These are phyloP conservation scores for Wallacemonas sp. DNA, from an alignment of 208 protist species.

Conservation along the genomic window DNA sequence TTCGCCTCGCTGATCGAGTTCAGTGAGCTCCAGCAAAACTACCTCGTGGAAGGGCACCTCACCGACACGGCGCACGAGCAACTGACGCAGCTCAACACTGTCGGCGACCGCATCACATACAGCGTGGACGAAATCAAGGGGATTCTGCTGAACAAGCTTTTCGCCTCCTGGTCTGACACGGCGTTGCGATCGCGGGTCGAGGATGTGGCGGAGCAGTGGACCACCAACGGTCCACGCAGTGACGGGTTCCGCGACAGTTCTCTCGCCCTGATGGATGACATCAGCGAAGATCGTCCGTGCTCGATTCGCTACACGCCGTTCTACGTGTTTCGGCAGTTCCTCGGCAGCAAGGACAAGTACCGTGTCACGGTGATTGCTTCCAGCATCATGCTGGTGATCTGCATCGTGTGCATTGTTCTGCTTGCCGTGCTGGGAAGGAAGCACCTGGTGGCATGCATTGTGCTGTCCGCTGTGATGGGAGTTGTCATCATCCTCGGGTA, in stretches of 20 bases:
- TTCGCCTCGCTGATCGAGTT: constrained; percentile 62
- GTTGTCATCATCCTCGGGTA: constrained; percentile 32
- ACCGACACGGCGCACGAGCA: constrained; percentile 12
- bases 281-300: constrained; percentile 47
- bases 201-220: constrained; percentile 48
- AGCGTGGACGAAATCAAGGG: constrained; percentile 47
- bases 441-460: constrained; percentile 25
- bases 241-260: constrained; percentile 51
- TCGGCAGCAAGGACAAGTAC: constrained; percentile 35
- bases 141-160: constrained; percentile 40
- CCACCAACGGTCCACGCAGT: constrained; percentile 39
- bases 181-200: constrained; percentile 35
- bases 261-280: constrained; percentile 44
- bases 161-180: constrained; percentile 55
- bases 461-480: constrained; percentile 33
- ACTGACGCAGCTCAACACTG: constrained; percentile 22
- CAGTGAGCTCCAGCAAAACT: constrained; percentile 46
- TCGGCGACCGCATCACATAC: constrained; percentile 39
- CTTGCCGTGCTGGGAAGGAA: constrained; percentile 34
- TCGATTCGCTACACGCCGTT: constrained; percentile 45
- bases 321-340: constrained; percentile 41
- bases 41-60: constrained; percentile 6
- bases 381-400: constrained; percentile 18
- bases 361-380: constrained; percentile 16
- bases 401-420: constrained; percentile 46